Evolutionary conservation across 192 early-diverging fungal genomes (phyloP).

Genomic region (Coemansia biformis): DNA sequence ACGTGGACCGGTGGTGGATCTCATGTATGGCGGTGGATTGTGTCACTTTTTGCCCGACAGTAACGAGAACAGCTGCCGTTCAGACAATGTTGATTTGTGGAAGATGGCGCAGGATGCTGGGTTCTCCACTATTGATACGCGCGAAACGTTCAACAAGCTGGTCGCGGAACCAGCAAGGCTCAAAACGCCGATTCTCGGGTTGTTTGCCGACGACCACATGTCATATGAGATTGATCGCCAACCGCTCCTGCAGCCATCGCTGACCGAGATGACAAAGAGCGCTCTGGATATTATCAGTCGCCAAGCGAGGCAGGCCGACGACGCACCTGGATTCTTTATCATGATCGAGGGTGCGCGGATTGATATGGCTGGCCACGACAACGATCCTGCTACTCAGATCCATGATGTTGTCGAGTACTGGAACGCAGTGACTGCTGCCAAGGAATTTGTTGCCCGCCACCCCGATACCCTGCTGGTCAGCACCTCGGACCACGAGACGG

Average conservation of each 20-base stretch:
- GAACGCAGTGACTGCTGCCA: constrained; percentile 47
- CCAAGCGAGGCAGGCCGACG: no score
- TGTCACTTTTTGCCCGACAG: constrained; percentile 50
- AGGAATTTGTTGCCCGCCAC: constrained; percentile 42
- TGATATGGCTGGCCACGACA: constrained; percentile 56
- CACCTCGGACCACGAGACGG: constrained; percentile 63
- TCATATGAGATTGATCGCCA: constrained; percentile 52
- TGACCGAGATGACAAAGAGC: constrained; percentile 52
- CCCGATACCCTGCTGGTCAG: constrained; percentile 53
- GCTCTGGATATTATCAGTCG: constrained; percentile 23
- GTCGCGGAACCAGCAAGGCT: background rate
- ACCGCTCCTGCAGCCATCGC: constrained; percentile 36
- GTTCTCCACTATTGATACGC: constrained; percentile 4
- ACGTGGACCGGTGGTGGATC: constrained; percentile 21
- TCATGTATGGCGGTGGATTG: constrained; percentile 54
- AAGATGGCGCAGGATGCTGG: constrained; percentile 12
- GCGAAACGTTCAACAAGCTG: constrained; percentile 16
- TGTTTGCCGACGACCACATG: constrained; percentile 52
- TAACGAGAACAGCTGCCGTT: constrained; percentile 32
- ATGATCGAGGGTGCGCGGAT: constrained; percentile 63
- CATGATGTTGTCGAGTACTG: constrained; percentile 59
- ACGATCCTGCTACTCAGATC: constrained; percentile 57
- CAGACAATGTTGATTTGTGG: constrained; percentile 40
- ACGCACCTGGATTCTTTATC: constrained; percentile 50
- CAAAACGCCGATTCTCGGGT: constrained; percentile 42